A percentile compares a stretch with the other conserved stretches of the same genome.
Conservation (phyloP, 78 protist species). For the slime mould (Dictyostelium discoideum) region DNA sequence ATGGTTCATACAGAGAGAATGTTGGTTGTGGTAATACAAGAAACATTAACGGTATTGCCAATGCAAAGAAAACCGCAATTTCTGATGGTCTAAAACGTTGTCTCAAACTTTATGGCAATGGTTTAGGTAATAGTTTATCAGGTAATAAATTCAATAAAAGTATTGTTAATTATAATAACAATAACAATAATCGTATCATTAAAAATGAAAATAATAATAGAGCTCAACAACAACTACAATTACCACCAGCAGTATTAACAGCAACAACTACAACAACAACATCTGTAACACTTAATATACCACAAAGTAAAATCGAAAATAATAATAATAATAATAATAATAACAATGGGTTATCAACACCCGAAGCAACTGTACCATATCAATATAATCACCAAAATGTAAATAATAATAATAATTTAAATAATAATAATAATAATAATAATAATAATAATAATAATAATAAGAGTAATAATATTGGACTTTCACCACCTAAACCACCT, state of each 20-base stretch:
- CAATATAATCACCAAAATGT: neutral
- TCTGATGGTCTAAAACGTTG: neutral
- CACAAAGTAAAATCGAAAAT: neutral
- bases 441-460: neutral
- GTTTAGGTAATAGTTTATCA: neutral
- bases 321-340: neutral
- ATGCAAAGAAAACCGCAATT: constrained; percentile 19
- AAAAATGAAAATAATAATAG: neutral
- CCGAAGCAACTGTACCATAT: constrained; percentile 2
- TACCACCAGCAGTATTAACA: neutral
- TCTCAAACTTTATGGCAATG: constrained; percentile 1
- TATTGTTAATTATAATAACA: neutral
- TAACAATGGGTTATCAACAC: neutral
- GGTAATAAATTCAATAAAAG: neutral
- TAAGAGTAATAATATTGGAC: neutral
- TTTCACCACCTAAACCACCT: neutral
- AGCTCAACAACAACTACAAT: neutral
- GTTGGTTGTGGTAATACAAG: neutral
- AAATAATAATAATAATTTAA: neutral
- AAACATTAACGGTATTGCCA: neutral
- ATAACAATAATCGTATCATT: neutral
- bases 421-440: neutral
- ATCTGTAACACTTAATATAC: neutral
- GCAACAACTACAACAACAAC: neutral
- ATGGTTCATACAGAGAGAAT: constrained; percentile 33